Percentiles rank a stretch among this genome's conserved stretches.
Evolutionary conservation across 495 filamentous ascomycete species (phyloP).

Genomic region (Hyphodiscus hymeniophilus): DNA sequence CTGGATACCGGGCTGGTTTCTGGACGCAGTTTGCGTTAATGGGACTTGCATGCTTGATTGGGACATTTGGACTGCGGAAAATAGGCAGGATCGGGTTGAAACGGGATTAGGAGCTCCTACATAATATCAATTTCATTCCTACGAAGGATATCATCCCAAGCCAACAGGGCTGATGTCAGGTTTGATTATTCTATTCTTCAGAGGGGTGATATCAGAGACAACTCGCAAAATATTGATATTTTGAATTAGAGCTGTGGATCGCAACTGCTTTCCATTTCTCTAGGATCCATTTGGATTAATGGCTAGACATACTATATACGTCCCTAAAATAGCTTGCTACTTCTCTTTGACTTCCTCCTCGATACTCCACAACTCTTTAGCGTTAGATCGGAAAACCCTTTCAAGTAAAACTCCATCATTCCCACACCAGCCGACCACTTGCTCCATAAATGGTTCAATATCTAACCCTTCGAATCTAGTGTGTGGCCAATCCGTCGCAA

Average conservation of each 20-base stretch:
- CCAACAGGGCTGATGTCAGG: too few species aligned
- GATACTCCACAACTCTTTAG: conserved; percentile 33
- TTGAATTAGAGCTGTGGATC: conserved; percentile 22
- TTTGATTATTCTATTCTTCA: too few species aligned
- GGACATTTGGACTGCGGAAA: conserved; percentile 38
- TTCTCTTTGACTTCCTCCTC: neutral
- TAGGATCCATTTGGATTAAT: conserved; percentile 26
- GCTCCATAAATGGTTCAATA: conserved; percentile 35
- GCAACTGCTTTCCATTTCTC: conserved; percentile 23
- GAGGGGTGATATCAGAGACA: conserved; percentile 48
- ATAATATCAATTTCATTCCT: too few species aligned
- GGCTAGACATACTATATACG: conserved; percentile 35
- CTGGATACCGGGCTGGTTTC: conserved; percentile 51
- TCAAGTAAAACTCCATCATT: conserved; percentile 30
- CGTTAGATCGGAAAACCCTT: conserved; percentile 37
- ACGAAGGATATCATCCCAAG: too few species aligned
- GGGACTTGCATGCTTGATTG: conserved; percentile 32
- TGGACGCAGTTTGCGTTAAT: conserved; percentile 49
- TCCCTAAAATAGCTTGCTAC: neutral
- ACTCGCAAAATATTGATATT: conserved; percentile 36
- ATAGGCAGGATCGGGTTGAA: conserved; percentile 49
- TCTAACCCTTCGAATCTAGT: conserved; percentile 39
- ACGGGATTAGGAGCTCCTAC: conserved; percentile 33
- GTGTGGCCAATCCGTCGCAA: conserved; percentile 47
- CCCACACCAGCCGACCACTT: conserved; percentile 34